These are phyloP conservation scores for Talaromyces islandicus DNA, from an alignment of 2,329 filamentous ascomycete species.

Conservation along the genomic window DNA sequence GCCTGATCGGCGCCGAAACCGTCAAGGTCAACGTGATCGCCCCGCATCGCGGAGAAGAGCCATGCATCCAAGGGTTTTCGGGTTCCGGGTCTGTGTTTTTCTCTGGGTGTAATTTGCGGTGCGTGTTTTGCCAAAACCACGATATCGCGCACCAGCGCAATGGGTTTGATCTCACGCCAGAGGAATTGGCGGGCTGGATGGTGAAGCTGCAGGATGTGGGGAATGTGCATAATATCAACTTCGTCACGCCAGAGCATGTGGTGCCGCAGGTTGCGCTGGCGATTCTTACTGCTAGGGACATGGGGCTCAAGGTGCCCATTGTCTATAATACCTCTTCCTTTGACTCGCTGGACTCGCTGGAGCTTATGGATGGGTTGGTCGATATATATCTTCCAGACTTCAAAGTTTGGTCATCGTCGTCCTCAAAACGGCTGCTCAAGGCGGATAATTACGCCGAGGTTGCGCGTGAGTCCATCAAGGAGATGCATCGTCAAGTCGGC, in stretches of 20 bases:
- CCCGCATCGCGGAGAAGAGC: conserved; percentile 79
- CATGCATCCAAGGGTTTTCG: conserved; percentile 75
- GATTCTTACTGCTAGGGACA: conserved; percentile 65
- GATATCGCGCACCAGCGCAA: conserved; percentile 79
- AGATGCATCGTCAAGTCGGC: conserved; percentile 76
- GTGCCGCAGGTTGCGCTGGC: conserved; percentile 75
- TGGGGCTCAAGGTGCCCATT: conserved; percentile 66
- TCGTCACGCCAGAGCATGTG: conserved; percentile 80
- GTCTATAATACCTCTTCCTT: conserved; percentile 83
- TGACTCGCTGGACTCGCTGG: conserved; percentile 66
- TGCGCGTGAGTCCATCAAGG: conserved; percentile 69
- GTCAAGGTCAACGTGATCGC: conserved; percentile 80
- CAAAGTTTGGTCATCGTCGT: conserved; percentile 67
- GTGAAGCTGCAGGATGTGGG: conserved; percentile 74
- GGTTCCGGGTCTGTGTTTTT: conserved; percentile 79
- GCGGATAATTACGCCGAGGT: conserved; percentile 67
- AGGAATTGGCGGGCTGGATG: conserved; percentile 76
- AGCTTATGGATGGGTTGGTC: conserved; percentile 69
- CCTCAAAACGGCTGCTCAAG: conserved; percentile 68
- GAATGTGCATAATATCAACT: conserved; percentile 84
- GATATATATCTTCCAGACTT: conserved; percentile 88
- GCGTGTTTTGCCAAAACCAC: conserved; percentile 72
- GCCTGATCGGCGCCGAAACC: conserved; percentile 65
- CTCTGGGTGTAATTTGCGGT: conserved; percentile 68
- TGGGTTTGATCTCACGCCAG: conserved; percentile 70